Percentiles rank a stretch among this genome's conserved stretches.
Conservation (phyloP, 495 filamentous ascomycete genomes). For the Penicillium parvum region DNA sequence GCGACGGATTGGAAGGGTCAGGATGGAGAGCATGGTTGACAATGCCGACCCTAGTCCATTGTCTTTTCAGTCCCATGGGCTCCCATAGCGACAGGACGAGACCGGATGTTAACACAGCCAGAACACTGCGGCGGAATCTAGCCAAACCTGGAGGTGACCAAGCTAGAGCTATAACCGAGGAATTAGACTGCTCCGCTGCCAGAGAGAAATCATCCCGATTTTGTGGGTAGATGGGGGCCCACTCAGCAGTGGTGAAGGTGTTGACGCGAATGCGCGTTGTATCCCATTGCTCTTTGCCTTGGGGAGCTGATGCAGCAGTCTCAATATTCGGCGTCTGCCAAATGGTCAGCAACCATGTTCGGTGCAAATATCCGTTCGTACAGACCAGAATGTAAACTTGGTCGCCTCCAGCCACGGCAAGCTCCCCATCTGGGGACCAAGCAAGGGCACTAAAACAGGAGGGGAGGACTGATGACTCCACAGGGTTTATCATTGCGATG, state of each 20-base stretch:
- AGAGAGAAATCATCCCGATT: slow-evolving; percentile 51
- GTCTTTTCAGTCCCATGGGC: slow-evolving; percentile 28
- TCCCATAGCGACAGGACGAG: slow-evolving; percentile 47
- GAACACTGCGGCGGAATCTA: slow-evolving; percentile 51
- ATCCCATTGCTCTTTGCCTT: slow-evolving; percentile 27
- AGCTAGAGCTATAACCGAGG: slow-evolving; percentile 45
- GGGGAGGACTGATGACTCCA: slow-evolving; percentile 34
- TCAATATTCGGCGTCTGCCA: slow-evolving; percentile 22
- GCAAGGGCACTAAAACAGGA: slow-evolving; percentile 50
- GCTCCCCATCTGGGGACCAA: slow-evolving; percentile 60
- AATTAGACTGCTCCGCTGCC: slow-evolving; percentile 58
- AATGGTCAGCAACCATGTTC: neutral
- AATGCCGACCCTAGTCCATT: slow-evolving; percentile 44
- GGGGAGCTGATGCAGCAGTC: slow-evolving; percentile 7
- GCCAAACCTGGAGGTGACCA: slow-evolving; percentile 62
- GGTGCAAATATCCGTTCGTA: neutral
- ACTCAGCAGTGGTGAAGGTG: slow-evolving; percentile 50
- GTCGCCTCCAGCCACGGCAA: slow-evolving; percentile 57
- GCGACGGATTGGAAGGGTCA: slow-evolving; percentile 14
- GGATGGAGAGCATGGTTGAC: slow-evolving; percentile 35
- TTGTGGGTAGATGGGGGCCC: slow-evolving; percentile 43
- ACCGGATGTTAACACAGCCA: slow-evolving; percentile 59
- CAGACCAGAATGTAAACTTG: slow-evolving; percentile 52
- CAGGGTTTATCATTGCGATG: slow-evolving; percentile 36
- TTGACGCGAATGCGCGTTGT: slow-evolving; percentile 45